Evolutionary conservation across 2,329 filamentous ascomycete genomes (phyloP).

Genomic region (Calonectria pseudoreteaudii): DNA sequence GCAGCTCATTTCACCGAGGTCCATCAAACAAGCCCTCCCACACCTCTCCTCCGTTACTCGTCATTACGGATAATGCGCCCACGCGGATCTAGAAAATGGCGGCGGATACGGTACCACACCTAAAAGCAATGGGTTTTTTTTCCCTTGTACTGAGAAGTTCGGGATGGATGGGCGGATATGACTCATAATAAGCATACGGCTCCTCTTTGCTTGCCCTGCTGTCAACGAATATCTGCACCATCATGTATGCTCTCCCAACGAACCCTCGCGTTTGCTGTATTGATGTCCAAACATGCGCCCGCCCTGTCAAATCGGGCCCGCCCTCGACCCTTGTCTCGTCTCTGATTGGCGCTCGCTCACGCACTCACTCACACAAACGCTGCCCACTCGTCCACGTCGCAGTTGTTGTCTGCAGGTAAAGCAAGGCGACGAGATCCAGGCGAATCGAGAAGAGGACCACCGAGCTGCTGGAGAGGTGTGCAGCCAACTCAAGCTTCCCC

Average conservation of each 20-base stretch:
- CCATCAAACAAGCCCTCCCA: constrained; percentile 14
- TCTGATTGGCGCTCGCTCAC: constrained; percentile 43
- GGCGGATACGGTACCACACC: constrained; percentile 4
- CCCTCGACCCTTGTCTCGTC: constrained; percentile 38
- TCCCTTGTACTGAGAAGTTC: constrained; percentile 5
- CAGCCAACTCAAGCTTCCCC: constrained; percentile 20
- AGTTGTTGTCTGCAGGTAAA: constrained; percentile 31
- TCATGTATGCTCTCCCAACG: constrained; percentile 40
- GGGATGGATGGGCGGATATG: constrained; percentile 36
- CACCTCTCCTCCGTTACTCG: not conserved
- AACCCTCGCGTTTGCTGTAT: constrained; percentile 44
- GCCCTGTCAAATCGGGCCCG: constrained; percentile 44
- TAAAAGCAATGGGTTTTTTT: constrained; percentile 8
- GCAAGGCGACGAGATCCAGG: constrained; percentile 21
- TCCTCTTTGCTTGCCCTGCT: constrained; percentile 30
- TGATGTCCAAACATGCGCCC: constrained; percentile 46
- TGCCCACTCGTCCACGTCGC: constrained; percentile 38
- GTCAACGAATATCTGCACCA: constrained; percentile 37
- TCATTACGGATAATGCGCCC: constrained; percentile 6
- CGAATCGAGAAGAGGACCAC: constrained; percentile 28
- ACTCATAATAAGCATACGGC: constrained; percentile 40
- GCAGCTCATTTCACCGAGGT: constrained; percentile 27
- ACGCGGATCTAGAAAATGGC: not conserved
- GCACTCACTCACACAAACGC: constrained; percentile 33
- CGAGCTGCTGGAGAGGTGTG: constrained; percentile 32